Conservation (phyloP, 768 basidiomycete genomes). For the Boletus speciosus region DNA sequence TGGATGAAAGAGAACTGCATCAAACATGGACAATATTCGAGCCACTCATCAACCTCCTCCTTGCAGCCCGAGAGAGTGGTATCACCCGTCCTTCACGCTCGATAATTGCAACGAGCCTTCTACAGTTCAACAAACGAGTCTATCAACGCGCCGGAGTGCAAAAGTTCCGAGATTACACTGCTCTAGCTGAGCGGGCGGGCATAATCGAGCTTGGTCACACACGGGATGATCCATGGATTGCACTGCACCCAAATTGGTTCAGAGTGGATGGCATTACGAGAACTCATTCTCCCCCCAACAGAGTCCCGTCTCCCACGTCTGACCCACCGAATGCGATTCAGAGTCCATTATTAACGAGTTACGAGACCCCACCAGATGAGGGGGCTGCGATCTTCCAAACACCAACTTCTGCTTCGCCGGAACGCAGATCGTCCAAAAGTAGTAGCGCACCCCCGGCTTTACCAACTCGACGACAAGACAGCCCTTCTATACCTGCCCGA, state of each 20-base stretch:
- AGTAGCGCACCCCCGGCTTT: neutral
- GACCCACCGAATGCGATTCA: conserved; percentile 7
- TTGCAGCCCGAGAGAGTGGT: conserved; percentile 29
- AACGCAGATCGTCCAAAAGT: neutral
- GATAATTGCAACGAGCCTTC: conserved; percentile 34
- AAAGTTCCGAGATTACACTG: conserved; percentile 26
- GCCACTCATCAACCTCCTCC: conserved; percentile 23
- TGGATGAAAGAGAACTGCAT: conserved; percentile 6
- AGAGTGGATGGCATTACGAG: neutral
- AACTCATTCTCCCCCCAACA: neutral
- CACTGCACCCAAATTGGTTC: conserved; percentile 27
- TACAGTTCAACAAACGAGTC: conserved; percentile 21
- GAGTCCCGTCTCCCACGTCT: conserved; percentile 12
- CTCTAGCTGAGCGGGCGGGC: conserved; percentile 26
- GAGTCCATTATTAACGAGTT: conserved; percentile 5
- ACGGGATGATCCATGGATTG: conserved; percentile 23
- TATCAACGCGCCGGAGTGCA: conserved; percentile 28
- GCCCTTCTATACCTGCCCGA: conserved; percentile 5
- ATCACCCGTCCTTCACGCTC: conserved; percentile 37
- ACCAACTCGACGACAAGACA: neutral
- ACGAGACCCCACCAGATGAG: conserved; percentile 9
- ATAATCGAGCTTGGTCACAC: conserved; percentile 24
- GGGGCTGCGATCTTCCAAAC: neutral
- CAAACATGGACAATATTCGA: conserved; percentile 29
- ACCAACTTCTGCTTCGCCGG: neutral